Evolutionary conservation across 2,329 filamentous ascomycete genomes (phyloP), one percentile per base, ranked within the genome.

Genomic region (Alternaria sp.): DNA sequence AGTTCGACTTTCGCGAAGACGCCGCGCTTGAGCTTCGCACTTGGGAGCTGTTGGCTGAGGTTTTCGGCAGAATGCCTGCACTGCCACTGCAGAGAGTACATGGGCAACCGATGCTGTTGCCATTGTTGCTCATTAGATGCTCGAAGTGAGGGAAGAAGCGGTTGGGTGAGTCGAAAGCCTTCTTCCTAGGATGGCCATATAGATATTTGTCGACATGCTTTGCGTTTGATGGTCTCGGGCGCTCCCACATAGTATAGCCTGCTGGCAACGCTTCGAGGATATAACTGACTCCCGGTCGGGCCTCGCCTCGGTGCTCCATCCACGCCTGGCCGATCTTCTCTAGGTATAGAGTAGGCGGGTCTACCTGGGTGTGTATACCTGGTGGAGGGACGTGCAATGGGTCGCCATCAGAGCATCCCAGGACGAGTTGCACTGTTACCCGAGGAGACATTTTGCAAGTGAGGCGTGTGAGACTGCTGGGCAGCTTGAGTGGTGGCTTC

Each of bases 101-200:
- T 3, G 72, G 65, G 62, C 87, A 89, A 0, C 80, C 77, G 3
- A 78, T 76, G 6, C 71, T 75, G 45, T 76, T 74, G 0, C 80
- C 81, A 3, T 68, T 77, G 54, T 83, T 80, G 13, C 83, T 81
- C 83, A 89, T 87, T 23, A 89, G 71, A 72, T 84, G 82, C 54
- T 82, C 77, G 71, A 90, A 89, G 63, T 90, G 88, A 0, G 84
- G 83, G 52, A 83, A 86, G 67, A 88, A 88, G 5, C 83, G 77
- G 19, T 82, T 81, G 0, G 84, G 81, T 0, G 87, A 89, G 49
- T 87, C 83, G 59, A 86, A 89, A 15, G 75, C 78, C 51, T 79
- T 78, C 8, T 83, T 82, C 8, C 77, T 75, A 0, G 86, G 86
- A 71, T 90, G 87, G 0, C 88, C 88, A 59, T 82, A 89, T 0